A percentile compares a stretch with the other conserved stretches of the same genome.
Conservation (phyloP, 495 filamentous ascomycete genomes). For the Penicillium herquei region DNA sequence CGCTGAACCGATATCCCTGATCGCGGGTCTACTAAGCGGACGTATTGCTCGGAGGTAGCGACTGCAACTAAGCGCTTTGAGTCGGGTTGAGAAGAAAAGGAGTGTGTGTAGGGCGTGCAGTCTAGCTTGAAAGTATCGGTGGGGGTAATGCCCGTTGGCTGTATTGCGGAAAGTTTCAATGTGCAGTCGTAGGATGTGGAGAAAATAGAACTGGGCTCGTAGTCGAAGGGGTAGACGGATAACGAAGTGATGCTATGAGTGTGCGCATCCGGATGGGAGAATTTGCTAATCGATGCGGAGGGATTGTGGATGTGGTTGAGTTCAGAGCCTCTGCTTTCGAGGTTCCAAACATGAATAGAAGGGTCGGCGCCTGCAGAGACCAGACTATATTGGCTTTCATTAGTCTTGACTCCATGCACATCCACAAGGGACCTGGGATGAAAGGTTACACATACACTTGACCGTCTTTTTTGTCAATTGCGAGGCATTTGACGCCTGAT, state of each 20-base stretch:
- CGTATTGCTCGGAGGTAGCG: constrained; percentile 74
- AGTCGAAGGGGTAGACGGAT: constrained; percentile 82
- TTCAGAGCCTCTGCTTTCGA: constrained; percentile 53
- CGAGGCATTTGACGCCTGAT: constrained; percentile 71
- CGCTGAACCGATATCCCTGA: constrained; percentile 75
- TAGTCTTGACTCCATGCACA: neutral
- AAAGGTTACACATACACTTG: constrained; percentile 57
- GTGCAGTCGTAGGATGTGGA: constrained; percentile 82
- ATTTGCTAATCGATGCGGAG: constrained; percentile 42
- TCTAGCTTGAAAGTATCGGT: constrained; percentile 67
- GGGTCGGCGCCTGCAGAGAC: constrained; percentile 81
- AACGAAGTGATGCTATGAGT: constrained; percentile 80
- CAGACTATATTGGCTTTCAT: constrained; percentile 49
- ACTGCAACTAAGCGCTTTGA: constrained; percentile 76
- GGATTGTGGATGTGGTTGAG: constrained; percentile 50
- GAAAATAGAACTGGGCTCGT: constrained; percentile 69
- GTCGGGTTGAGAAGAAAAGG: constrained; percentile 67
- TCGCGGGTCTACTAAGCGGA: constrained; percentile 79
- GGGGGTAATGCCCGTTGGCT: constrained; percentile 44
- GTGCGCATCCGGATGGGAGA: constrained; percentile 52
- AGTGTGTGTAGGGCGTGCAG: constrained; percentile 72
- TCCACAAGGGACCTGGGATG: neutral
- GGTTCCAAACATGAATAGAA: constrained; percentile 79
- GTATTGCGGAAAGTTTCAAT: constrained; percentile 74
- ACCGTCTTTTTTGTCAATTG: constrained; percentile 74